Evolutionary conservation across 202 grass and related monocot species (phyloP).

Genomic region (Zizania palustris): DNA sequence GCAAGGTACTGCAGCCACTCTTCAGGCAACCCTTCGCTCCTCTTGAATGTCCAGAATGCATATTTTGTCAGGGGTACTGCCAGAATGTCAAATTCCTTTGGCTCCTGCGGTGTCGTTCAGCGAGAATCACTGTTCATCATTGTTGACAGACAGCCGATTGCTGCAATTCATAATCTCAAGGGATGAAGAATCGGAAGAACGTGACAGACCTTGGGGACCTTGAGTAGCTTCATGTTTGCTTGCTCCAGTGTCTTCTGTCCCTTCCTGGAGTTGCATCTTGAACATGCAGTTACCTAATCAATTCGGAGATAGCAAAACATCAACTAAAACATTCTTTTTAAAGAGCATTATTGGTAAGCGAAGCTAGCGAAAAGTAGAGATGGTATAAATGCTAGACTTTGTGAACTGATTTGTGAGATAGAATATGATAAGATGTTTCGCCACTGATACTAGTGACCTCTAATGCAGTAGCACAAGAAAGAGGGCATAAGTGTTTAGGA

Average conservation of each 20-base stretch:
- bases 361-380: no score
- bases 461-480: background rate
- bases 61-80: conserved; percentile 75
- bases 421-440: no score
- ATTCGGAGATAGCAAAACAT: conserved; percentile 18
- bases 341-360: background rate
- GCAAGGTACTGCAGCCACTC: conserved; percentile 79
- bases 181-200: background rate
- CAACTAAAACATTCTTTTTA: background rate
- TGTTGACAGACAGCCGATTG: background rate
- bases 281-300: conserved; percentile 76
- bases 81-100: conserved; percentile 79
- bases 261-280: conserved; percentile 89
- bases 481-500: background rate
- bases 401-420: no score
- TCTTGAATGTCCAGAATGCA: conserved; percentile 67
- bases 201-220: conserved; percentile 60
- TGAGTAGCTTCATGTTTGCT: conserved; percentile 77
- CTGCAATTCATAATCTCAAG: background rate
- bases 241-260: conserved; percentile 77
- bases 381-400: no score
- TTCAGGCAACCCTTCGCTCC: conserved; percentile 76
- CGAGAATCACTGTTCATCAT: background rate
- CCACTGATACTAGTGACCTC: no score
- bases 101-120: conserved; percentile 55